Conservation (phyloP, 1,284 basidiomycete genomes). For the Cutaneotrichosporon sp. region DNA sequence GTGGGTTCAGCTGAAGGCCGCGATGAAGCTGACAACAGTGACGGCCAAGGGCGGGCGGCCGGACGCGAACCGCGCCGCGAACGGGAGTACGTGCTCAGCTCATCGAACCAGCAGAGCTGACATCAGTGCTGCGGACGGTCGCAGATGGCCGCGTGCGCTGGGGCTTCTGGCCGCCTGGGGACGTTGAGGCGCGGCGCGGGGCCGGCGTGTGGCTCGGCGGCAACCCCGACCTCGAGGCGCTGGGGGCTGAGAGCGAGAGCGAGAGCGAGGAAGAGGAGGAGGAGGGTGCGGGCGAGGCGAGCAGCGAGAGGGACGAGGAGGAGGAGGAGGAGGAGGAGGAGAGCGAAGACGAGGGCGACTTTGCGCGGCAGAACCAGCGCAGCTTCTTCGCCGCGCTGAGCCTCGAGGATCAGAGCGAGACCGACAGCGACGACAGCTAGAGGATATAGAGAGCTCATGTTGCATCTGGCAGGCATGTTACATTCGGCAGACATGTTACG, state of each 20-base stretch:
- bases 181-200: background rate
- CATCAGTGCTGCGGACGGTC: slow-evolving; percentile 66
- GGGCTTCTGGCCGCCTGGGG: slow-evolving; percentile 73
- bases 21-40: slow-evolving; percentile 49
- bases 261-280: slow-evolving; percentile 82
- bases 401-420: background rate
- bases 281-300: slow-evolving; percentile 70
- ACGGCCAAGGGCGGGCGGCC: slow-evolving; percentile 87
- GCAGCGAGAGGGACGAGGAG: slow-evolving; percentile 61
- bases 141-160: slow-evolving; percentile 78
- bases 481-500: no score
- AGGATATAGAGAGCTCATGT: background rate
- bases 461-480: no score
- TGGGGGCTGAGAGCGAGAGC: slow-evolving; percentile 57
- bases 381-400: slow-evolving; percentile 24
- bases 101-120: no score
- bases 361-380: slow-evolving; percentile 15
- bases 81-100: no score
- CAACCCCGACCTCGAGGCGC: slow-evolving; percentile 34
- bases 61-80: slow-evolving; percentile 85
- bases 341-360: slow-evolving; percentile 22
- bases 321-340: slow-evolving; percentile 17
- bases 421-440: slow-evolving; percentile 1
- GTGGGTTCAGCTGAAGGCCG: no score
- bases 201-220: slow-evolving; percentile 18